Percentiles rank a stretch among this genome's conserved stretches.
Conservation (phyloP, 2,329 filamentous ascomycete genomes). For the Arthrobotrys musiformis region DNA sequence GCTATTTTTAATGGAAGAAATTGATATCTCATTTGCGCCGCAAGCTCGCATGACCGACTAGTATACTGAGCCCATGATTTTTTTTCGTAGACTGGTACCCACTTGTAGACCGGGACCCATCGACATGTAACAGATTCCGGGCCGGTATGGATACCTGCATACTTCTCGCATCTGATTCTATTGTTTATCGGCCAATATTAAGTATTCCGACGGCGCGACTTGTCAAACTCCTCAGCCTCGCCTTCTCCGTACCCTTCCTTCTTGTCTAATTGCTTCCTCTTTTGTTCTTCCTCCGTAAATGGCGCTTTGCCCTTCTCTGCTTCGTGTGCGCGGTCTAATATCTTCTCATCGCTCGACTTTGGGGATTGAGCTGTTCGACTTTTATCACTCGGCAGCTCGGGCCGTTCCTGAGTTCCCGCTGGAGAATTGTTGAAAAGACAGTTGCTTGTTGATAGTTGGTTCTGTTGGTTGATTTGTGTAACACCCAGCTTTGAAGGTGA, state of each 20-base stretch:
- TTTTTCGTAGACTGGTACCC: too few species aligned
- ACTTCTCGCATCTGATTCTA: neutral
- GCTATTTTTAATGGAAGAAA: neutral
- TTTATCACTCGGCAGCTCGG: conserved; percentile 32
- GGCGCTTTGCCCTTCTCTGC: conserved; percentile 38
- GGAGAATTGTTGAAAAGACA: neutral
- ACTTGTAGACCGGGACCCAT: neutral
- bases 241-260: conserved; percentile 25
- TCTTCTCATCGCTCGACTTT: conserved; percentile 51
- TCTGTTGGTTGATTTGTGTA: conserved; percentile 7
- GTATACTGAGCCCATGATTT: too few species aligned
- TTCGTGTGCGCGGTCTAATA: conserved; percentile 36
- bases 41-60: neutral
- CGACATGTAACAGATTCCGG: neutral
- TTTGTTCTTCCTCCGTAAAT: conserved; percentile 42
- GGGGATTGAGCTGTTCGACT: conserved; percentile 15
- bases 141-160: neutral
- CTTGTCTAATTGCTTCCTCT: conserved; percentile 24
- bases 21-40: conserved; percentile 12
- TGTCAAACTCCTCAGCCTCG: neutral
- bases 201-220: conserved; percentile 2
- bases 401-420: conserved; percentile 18
- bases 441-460: conserved; percentile 17
- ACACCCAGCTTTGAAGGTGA: neutral
- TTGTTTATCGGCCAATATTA: neutral